Conservation (phyloP, 2,329 filamentous ascomycete genomes). For the Alternaria brassicae region DNA sequence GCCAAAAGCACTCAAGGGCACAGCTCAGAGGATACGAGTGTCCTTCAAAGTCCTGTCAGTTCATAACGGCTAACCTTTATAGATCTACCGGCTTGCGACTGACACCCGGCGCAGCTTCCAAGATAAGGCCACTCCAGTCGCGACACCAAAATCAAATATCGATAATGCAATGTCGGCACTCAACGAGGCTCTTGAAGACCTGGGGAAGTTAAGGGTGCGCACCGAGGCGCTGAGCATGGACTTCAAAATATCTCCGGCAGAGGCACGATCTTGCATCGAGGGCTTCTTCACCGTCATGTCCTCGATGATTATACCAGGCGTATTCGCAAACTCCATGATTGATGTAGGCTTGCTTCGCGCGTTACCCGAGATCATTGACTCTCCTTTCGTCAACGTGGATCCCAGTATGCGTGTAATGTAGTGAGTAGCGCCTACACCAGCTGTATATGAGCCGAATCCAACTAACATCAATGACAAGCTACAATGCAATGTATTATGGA, state of each 20-base stretch:
- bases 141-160: conserved; percentile 30
- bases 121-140: conserved; percentile 26
- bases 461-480: conserved; percentile 10
- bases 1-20: not conserved
- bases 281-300: conserved; percentile 25
- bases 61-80: conserved; percentile 8
- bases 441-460: not conserved
- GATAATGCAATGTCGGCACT: conserved; percentile 37
- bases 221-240: conserved; percentile 18
- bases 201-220: conserved; percentile 35
- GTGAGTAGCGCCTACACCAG: not conserved
- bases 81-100: conserved; percentile 40
- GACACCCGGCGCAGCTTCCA: conserved; percentile 36
- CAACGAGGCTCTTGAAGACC: conserved; percentile 36
- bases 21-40: not conserved
- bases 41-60: not conserved
- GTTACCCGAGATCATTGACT: conserved; percentile 35
- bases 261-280: conserved; percentile 31
- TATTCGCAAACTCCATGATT: conserved; percentile 14
- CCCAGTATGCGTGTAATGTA: conserved; percentile 36
- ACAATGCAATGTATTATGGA: conserved; percentile 37
- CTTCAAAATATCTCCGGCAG: conserved; percentile 24
- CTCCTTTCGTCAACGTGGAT: conserved; percentile 37
- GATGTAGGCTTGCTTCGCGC: conserved; percentile 28
- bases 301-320: conserved; percentile 30